Evolutionary conservation across 78 protist species (phyloP), one percentile per base, ranked within the genome.

Genomic region (Pelomyxa schiedti): DNA sequence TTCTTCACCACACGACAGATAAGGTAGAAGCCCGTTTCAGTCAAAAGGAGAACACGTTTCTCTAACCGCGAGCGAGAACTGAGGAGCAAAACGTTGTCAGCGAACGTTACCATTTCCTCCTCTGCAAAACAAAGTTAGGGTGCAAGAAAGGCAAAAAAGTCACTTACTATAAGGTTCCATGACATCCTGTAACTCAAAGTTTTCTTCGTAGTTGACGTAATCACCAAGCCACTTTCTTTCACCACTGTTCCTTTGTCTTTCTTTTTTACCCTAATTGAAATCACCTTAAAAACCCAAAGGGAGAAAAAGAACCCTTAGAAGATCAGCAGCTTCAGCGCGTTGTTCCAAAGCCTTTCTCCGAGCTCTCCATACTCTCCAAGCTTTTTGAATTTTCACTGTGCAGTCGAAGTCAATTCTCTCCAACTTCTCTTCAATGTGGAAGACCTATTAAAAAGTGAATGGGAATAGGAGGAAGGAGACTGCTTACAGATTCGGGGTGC

Each of bases 401-500:
- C 77, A 74, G 29, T 85, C 89, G 40, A 38, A 79, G 28, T 85
- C 89, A 65, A 70, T 78, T 22, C 76, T 47, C 73, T 85, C 89
- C 37, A 85, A 65, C 29, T 52, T 32, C 28, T 85, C 89, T 29
- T 85, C 89, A 39, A 85, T 40, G 47, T 73, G 66, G 85, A 85
- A 85, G 24, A 84, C 28, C 87, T 65, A n/a, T n/a, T n/a, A 38
- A 4, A 65, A 65, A 65, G 69, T 4, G 30, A 4, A 7, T 38
- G 7, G 7, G 43, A 4, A 35, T 65, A 4, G 4, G 43, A 7
- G 30, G 43, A 4, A 35, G 4, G 30, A 4, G 35, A 35, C 7
- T 8, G 4, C 8, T 65, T 7, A 90, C 79, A 36, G 90, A 66
- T 67, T 84, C 88, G 38, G 95, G 95, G 43, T 88, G 86, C 69